Evolutionary conservation across 75 land plant genomes (phyloP).

Genomic region (Adiantum capillusveneris): DNA sequence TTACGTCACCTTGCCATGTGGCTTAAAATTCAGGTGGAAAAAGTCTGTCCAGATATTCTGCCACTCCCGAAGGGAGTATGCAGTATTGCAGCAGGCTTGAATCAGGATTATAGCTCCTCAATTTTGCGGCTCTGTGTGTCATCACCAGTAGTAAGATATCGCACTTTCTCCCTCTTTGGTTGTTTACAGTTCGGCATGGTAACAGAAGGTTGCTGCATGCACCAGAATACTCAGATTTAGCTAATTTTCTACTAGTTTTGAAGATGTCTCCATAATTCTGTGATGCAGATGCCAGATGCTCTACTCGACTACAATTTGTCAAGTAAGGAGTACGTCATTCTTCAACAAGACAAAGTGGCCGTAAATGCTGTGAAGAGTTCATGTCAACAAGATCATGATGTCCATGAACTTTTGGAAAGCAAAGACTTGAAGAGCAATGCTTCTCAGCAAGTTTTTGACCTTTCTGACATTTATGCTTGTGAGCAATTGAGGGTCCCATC

Average conservation of each 20-base stretch:
- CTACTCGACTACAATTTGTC: conserved; percentile 71
- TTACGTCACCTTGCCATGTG: background rate
- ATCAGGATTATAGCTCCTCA: conserved; percentile 71
- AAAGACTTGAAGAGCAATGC: background rate
- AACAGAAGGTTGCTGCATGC: too few species aligned
- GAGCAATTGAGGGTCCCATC: conserved; percentile 54
- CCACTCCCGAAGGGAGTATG: conserved; percentile 56
- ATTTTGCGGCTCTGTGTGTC: conserved; percentile 67
- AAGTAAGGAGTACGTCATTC: conserved; percentile 29
- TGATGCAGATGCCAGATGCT: conserved; percentile 89
- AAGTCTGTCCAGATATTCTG: conserved; percentile 31
- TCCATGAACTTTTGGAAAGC: background rate
- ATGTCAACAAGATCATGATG: background rate
- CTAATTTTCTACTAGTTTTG: background rate
- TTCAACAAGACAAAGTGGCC: conserved; percentile 72
- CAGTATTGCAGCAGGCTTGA: conserved; percentile 61
- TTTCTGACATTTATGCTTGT: conserved; percentile 44
- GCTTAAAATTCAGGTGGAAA: too few species aligned
- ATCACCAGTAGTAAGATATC: conserved; percentile 70
- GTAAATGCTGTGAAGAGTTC: conserved; percentile 15
- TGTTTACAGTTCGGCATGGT: too few species aligned
- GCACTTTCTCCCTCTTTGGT: background rate
- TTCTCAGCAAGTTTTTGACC: conserved; percentile 16
- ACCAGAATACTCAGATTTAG: too few species aligned
- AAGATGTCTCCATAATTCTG: background rate